phyloP scores from a whole-genome alignment of 2,329 filamentous ascomycete species.

The Colletotrichum spaethianum region DNA sequence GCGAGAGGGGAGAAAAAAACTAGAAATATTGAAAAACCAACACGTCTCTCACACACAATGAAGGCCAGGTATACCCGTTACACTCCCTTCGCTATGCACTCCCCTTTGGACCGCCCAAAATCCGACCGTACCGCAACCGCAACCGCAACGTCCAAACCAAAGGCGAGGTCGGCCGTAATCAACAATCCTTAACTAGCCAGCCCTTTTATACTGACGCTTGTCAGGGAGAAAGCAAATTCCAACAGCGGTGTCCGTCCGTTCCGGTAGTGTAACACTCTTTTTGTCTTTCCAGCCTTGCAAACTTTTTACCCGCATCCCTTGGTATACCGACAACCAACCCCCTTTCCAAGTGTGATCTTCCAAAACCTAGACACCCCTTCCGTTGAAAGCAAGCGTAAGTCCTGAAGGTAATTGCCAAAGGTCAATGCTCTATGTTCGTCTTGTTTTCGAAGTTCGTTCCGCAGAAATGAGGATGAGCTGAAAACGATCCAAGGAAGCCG shows the following conservation, averaged over 20 bases:
- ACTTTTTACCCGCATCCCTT: slow-evolving; percentile 52
- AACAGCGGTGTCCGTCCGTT: slow-evolving; percentile 46
- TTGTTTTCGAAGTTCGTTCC: slow-evolving; percentile 56
- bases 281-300: slow-evolving; percentile 60
- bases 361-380: slow-evolving; percentile 56
- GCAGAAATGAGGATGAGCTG: slow-evolving; percentile 45
- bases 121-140: slow-evolving; percentile 48
- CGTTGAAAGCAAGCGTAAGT: slow-evolving; percentile 57
- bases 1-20: slow-evolving; percentile 31
- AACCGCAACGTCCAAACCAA: slow-evolving; percentile 50
- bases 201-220: slow-evolving; percentile 43
- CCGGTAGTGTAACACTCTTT: slow-evolving; percentile 51
- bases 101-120: slow-evolving; percentile 40
- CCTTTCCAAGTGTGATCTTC: slow-evolving; percentile 58
- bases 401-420: slow-evolving; percentile 60
- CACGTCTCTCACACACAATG: slow-evolving; percentile 51
- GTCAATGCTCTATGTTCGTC: slow-evolving; percentile 62
- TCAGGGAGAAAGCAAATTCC: slow-evolving; percentile 47
- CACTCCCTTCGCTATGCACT: slow-evolving; percentile 62
- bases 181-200: slow-evolving; percentile 42
- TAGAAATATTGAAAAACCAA: slow-evolving; percentile 36
- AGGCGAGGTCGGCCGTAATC: slow-evolving; percentile 37
- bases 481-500: slow-evolving; percentile 47
- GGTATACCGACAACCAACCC: slow-evolving; percentile 47
- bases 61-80: slow-evolving; percentile 56